Base-by-base conservation (phyloP, 1,139 yeast genomes). In the Geotrichum reessii region DNA sequence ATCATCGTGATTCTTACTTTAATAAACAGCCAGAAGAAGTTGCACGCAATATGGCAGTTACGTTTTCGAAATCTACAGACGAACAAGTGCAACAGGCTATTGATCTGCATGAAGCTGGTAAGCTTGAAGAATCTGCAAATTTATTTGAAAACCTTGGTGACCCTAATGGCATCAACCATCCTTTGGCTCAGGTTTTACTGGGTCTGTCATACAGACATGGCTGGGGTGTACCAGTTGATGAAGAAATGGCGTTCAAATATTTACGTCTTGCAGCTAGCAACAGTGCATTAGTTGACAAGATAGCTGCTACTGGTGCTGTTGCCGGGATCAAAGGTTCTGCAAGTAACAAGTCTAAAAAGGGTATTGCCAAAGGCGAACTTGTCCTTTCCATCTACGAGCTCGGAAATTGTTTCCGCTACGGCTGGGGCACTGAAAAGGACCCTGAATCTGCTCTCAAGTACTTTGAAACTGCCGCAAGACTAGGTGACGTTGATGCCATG, bases 401-500 rank as follows among this genome's bases (percentile, higher is more conserved):
- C 14, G 75, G 73, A 37, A 71, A 72, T 58, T 69, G 74, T 50
- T 71, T 67, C 61, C 63, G 70, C 28, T 63, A 67, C 55, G 75
- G 75, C 5, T 71, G 74, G 74, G 75, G 75, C 27, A 67, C 69
- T 24, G 68, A 65, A 6, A 58, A 61, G 47, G 74, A 71, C 56
- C 61, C 66, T 2, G 60, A 53, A 3, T 67, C 69, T 1, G 75
- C 74, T 2, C 63, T 63, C 52, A 65, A 63, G 22, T 71, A 70
- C 59, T 72, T 67, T 63, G 73, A 71, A 56, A 64, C 70, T 1
- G 74, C 74, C 1, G 74, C 73, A 5, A 60, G 66, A 47, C 62
- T 71, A 40, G 75, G 75, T 14, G 75, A 72, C 54, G 58, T 66
- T 12, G 75, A 72, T 55, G 75, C 75, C n/a, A 69, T 71, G 72